phyloP scores from a whole-genome alignment of 768 basidiomycete species.

The Mycena vitilis region DNA sequence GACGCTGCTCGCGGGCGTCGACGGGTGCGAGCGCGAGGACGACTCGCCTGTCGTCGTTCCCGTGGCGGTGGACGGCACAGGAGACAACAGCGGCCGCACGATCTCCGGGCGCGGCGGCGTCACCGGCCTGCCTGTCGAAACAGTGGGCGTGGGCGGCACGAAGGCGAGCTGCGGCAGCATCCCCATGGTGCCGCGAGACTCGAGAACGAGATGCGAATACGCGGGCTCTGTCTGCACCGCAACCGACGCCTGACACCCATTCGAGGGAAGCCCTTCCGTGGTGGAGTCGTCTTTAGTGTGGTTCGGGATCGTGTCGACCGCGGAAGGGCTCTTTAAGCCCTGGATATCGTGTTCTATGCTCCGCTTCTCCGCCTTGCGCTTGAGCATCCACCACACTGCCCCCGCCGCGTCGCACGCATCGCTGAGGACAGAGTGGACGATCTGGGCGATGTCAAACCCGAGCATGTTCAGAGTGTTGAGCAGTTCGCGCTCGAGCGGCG shows the following conservation, averaged over 20 bases:
- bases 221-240: constrained; percentile 62
- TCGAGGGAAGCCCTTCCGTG: not conserved
- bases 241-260: constrained; percentile 42
- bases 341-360: constrained; percentile 46
- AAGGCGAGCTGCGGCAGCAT: constrained; percentile 74
- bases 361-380: constrained; percentile 78
- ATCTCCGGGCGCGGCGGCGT: constrained; percentile 67
- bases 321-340: constrained; percentile 24
- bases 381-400: constrained; percentile 97
- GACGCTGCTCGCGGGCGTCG: constrained; percentile 73
- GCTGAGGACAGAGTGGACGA: constrained; percentile 91
- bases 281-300: constrained; percentile 1
- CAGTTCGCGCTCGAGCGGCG: constrained; percentile 81
- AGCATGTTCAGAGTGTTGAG: constrained; percentile 78
- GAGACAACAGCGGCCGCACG: constrained; percentile 64
- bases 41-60: constrained; percentile 52
- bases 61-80: constrained; percentile 58
- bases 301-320: not conserved
- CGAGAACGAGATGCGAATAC: constrained; percentile 41
- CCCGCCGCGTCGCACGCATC: constrained; percentile 94
- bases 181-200: constrained; percentile 38
- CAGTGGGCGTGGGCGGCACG: constrained; percentile 83
- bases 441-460: constrained; percentile 94
- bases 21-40: constrained; percentile 71
- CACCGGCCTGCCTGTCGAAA: constrained; percentile 52